Percentiles rank a stretch among this genome's conserved stretches.
Conservation (phyloP, 2,329 filamentous ascomycete genomes). For the Colletotrichum orbiculare region DNA sequence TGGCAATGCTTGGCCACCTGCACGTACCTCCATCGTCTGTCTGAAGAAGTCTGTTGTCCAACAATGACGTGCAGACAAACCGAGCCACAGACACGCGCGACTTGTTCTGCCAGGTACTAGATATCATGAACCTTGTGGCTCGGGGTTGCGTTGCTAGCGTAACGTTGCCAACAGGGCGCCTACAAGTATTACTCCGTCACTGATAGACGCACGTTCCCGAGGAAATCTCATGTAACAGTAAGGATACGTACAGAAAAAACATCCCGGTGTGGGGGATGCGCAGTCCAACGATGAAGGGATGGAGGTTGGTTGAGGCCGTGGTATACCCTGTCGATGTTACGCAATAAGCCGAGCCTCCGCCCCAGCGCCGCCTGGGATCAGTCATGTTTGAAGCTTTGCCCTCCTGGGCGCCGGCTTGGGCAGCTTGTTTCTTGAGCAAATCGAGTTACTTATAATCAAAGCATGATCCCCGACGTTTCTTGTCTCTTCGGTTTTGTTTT, state of each 20-base stretch:
- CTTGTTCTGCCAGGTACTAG: neutral
- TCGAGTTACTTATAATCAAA: conserved; percentile 20
- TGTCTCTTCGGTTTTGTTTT: neutral
- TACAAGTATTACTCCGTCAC: no score
- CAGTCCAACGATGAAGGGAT: neutral
- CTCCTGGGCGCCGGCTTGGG: conserved; percentile 1
- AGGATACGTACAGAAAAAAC: no score
- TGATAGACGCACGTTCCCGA: no score
- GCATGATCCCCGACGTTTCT: neutral
- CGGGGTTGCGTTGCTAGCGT: neutral
- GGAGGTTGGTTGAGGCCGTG: neutral
- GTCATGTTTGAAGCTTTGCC: conserved; percentile 14
- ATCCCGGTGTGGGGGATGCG: conserved; percentile 3
- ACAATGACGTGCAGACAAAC: conserved; percentile 18
- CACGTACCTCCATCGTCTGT: conserved; percentile 3
- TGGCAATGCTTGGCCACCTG: neutral
- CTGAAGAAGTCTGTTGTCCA: neutral
- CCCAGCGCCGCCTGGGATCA: conserved; percentile 31
- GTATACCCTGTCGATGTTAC: neutral
- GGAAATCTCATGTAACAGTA: no score
- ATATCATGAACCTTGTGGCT: conserved; percentile 20
- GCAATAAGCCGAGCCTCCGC: conserved; percentile 28
- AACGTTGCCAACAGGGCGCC: no score
- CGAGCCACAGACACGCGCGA: neutral
- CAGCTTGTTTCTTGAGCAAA: neutral